Base-by-base conservation (phyloP, 805 yeast genomes). In the Myxozyma neglecta region DNA sequence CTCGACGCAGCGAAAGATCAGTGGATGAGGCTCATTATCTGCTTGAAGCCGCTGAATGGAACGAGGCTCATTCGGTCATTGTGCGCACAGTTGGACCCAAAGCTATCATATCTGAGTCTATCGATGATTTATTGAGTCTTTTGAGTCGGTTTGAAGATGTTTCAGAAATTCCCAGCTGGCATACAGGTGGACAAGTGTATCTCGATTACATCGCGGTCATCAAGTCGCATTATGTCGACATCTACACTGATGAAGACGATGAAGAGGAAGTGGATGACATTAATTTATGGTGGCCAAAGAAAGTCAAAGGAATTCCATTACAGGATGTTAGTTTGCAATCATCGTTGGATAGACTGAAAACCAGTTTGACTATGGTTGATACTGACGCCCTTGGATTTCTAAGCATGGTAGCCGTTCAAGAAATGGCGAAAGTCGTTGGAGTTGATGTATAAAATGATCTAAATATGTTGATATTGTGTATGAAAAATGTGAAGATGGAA, bases 41-140 rank as follows among this genome's bases (percentile, higher is more conserved):
- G 50, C 74, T 90, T 0, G 79, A 77, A 11, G 96, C 96, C 0
- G 78, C 76, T 10, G 72, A 81, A 53, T 83, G 82, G 76, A 77
- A 74, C 0, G 85, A 83, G 44, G 96, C 97, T 0, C 94, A 89
- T 69, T 71, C 74, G 1, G 75, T 83, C 0, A 74, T 89, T 3
- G 68, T 85, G 8, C 70, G 76, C 0, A 72, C 78, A 2, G 87
- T 90, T 36, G 98, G 93, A 0, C 98, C 98, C 8, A 72, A 74
- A 13, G 81, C 86, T 2, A 83, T 92, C 0, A 81, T 86, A 14
- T 77, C 81, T n/a, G 80, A 81, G 59, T 74, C 72, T 13, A 53
- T 67, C 6, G 65, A 48, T 18, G 56, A 56, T 13, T 59, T 76
- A 11, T 55, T 50, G 18, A 67, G 60, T 6, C 50, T 74, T 9